Base-by-base conservation (phyloP, 75 land plant species). In the Chamaecyparis obtusa region DNA sequence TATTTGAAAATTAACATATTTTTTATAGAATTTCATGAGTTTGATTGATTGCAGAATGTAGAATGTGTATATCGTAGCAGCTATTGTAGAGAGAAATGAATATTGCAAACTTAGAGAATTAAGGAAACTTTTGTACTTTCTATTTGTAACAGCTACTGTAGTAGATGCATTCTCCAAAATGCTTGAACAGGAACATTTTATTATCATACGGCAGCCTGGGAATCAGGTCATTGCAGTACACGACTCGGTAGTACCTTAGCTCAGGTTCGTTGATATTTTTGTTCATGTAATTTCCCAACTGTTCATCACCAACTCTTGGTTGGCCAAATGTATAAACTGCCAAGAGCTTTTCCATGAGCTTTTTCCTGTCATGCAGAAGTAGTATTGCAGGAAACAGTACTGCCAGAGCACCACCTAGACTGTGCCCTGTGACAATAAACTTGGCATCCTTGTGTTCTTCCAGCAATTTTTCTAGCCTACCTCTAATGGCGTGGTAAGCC, bases 241-340 rank as follows among this genome's bases (percentile, higher is more conserved):
- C 96, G 35, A 91, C 89, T 71, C 97, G 84, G 51, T 87, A 90
- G 88, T 94, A 94, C 71, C 83, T 75, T 9, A 33, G 24, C 41
- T 41, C 36, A 51, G 85, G 85, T 33, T 33, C 1, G 35, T 84
- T 84, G 33, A 84, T 15, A 9, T 84, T 84, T 54, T 3, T 51
- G 19, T 35, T 43, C 90, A 90, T 90, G 74, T 84, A 92, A 1
- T 87, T 41, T 1, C 91, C 93, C 56, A 95, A 92, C 30, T 85
- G 77, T 13, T 60, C 19, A 64, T 94, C 93, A 17, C 97, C 97
- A 54, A 94, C 95, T 76, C 95, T 81, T 30, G 95, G 95, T 86
- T 94, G 95, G 71, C 95, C 95, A 56, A 92, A 94, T 9, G 95
- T 93, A 74, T 93, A 94, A 10, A 95, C 88, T 1, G 91, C 96